These are phyloP conservation scores for Xylaria sp. DNA, from an alignment of 2,329 filamentous ascomycete species.

Conservation along the genomic window DNA sequence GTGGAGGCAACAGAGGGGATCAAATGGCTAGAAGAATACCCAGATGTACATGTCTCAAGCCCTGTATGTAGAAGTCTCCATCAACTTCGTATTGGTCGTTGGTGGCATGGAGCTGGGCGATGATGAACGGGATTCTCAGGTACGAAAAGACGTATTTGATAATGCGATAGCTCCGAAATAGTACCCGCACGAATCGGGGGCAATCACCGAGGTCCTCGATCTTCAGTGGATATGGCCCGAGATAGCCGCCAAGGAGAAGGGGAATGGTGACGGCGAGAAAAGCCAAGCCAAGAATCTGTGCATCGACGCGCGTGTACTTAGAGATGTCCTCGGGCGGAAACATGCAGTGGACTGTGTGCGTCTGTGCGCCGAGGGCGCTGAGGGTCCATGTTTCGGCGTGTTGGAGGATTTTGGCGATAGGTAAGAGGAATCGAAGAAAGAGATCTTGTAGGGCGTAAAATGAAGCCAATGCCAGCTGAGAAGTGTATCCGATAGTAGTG, in stretches of 20 bases:
- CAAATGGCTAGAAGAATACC: conserved; percentile 10
- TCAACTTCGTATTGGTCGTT: conserved; percentile 13
- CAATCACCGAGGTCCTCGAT: not conserved
- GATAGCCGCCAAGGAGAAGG: not conserved
- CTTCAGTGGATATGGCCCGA: conserved; percentile 15
- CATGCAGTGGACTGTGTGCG: conserved; percentile 25
- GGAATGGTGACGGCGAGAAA: conserved; percentile 14
- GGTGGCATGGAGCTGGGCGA: not conserved
- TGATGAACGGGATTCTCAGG: conserved; percentile 16
- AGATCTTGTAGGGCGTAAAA: conserved; percentile 19
- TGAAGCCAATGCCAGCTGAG: conserved; percentile 4
- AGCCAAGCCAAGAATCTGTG: conserved; percentile 20
- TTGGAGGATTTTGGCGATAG: conserved; percentile 21
- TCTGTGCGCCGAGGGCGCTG: conserved; percentile 9
- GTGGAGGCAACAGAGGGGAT: conserved; percentile 11
- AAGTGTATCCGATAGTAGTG: conserved; percentile 7
- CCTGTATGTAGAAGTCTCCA: conserved; percentile 10
- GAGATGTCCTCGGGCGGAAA: conserved; percentile 29
- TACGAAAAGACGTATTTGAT: conserved; percentile 19
- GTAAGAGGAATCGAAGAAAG: conserved; percentile 19
- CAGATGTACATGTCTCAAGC: not conserved
- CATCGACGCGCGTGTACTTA: conserved; percentile 15
- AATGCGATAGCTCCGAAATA: conserved; percentile 8
- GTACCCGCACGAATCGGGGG: not conserved
- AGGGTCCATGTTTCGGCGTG: conserved; percentile 28